Evolutionary conservation across 192 early-diverging fungal species (phyloP).

Genomic region (Gaertneriomyces semiglobifer): DNA sequence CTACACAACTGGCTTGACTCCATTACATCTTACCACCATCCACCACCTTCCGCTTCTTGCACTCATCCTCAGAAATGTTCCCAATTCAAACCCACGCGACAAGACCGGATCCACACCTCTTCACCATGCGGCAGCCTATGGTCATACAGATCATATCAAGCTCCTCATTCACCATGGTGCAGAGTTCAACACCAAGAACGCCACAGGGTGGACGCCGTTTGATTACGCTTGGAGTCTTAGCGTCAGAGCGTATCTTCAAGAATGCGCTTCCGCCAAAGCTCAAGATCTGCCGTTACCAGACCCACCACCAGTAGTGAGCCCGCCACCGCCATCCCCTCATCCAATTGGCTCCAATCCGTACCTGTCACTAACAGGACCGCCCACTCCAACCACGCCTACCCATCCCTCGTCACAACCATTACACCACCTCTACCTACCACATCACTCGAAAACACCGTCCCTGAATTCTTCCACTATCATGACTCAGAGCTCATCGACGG

Average conservation of each 20-base stretch:
- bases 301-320: neutral
- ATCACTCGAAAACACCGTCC: too few species aligned
- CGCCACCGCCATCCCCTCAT: neutral
- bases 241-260: constrained; percentile 38
- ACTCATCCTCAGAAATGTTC: too few species aligned
- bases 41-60: too few species aligned
- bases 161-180: constrained; percentile 43
- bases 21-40: too few species aligned
- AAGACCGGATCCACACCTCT: constrained; percentile 45
- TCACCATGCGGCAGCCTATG: constrained; percentile 48
- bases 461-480: too few species aligned
- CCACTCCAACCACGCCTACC: too few species aligned
- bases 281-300: neutral
- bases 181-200: constrained; percentile 40
- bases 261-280: constrained; percentile 11
- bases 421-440: too few species aligned
- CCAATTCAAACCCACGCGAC: constrained; percentile 32
- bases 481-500: too few species aligned
- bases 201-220: constrained; percentile 44
- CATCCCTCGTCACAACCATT: too few species aligned
- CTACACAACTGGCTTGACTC: too few species aligned
- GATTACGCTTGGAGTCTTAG: constrained; percentile 49
- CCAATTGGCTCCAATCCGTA: too few species aligned
- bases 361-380: too few species aligned
- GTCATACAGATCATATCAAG: constrained; percentile 42